Evolutionary conservation across 73 alveolate species (phyloP).

Genomic region (Symbiodinium pilosum): DNA sequence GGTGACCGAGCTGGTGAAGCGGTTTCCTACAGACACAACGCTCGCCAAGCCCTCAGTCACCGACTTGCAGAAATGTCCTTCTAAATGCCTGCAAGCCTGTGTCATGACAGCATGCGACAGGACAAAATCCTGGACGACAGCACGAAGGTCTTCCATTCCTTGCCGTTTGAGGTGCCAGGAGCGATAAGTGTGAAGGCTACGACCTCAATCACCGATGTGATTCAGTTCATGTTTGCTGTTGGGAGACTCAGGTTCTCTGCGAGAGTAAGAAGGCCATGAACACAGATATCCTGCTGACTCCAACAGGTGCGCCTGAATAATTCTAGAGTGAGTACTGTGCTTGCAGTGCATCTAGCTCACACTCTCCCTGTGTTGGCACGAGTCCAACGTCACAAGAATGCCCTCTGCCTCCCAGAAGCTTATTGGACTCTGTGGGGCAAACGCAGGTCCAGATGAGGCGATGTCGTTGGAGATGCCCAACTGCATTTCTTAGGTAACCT

Average conservation of each 20-base stretch:
- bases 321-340: neutral
- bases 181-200: slow-evolving; percentile 53
- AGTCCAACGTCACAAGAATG: no score
- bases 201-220: neutral
- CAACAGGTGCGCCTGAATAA: slow-evolving; percentile 29
- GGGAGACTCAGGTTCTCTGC: slow-evolving; percentile 27
- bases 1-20: slow-evolving; percentile 62
- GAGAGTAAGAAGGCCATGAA: slow-evolving; percentile 87
- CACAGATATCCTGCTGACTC: slow-evolving; percentile 54
- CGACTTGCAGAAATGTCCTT: no score
- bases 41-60: neutral
- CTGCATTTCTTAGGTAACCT: no score
- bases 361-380: neutral
- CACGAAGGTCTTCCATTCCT: slow-evolving; percentile 14
- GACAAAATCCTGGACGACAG: slow-evolving; percentile 34
- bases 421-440: neutral
- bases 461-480: slow-evolving; percentile 20
- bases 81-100: no score
- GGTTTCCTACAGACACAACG: slow-evolving; percentile 2
- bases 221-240: neutral
- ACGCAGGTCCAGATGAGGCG: slow-evolving; percentile 39
- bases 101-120: neutral
- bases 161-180: slow-evolving; percentile 71
- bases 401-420: no score
- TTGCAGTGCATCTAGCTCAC: neutral